Evolutionary conservation across 345 rosid species (phyloP), one percentile per base, ranked within the genome.

Genomic region (Populus nigra): DNA sequence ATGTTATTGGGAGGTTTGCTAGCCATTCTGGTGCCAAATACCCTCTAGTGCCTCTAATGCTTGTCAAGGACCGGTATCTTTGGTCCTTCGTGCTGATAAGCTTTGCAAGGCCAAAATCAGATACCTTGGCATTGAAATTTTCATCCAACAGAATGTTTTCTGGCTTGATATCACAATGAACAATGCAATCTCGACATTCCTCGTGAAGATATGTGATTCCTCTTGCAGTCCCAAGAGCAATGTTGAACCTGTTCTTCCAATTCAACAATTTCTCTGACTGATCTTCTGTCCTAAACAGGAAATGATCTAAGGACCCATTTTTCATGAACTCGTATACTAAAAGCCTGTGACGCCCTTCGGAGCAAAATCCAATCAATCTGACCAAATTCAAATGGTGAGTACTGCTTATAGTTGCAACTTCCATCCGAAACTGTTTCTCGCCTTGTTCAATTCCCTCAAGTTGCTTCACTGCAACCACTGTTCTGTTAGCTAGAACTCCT

Each of bases 141-240:
- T 73, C 77, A 35, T 79, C 81, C 68, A 79, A 8, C 1, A 79
- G 73, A 35, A 73, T 73, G 35, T 79, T 79, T 57, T 79, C 81
- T 7, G 81, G 81, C 18, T 79, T 79, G 33, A 79, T 67, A 16
- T 79, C 81, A 61, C 81, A 73, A 3, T 79, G 81, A 22, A 79
- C 73, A 20, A 79, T 79, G 68, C 81, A 79, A n/a, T 79, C 73
- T 22, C 81, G 31, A 68, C 81, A 79, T 73, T 79, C 81, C 77
- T 79, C 77, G 7, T 79, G 81, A 39, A 79, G 81, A 53, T 79
- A 79, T 6, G 81, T 67, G 62, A 73, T 79, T 43, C 81, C 81
- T 68, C 73, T 79, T 0, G 81, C 81, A 22, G 73, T 73, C 39
- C 77, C 81, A 12, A 79, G 22, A 27, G 81, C 81, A 20, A 79